phyloP scores from a whole-genome alignment of 768 basidiomycete genomes.

The Leccinum imitatum region DNA sequence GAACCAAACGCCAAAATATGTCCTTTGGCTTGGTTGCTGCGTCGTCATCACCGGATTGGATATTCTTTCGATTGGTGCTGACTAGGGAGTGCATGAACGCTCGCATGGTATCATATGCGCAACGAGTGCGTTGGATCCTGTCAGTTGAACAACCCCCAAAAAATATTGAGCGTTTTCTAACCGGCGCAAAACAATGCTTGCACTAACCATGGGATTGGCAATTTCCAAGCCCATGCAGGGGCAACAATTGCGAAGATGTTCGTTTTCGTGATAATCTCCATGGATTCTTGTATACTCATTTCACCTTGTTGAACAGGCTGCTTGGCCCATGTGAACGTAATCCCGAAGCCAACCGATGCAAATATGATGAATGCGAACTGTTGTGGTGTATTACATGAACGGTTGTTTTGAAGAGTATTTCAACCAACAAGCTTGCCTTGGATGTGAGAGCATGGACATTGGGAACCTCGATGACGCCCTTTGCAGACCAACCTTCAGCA shows the following conservation, averaged over 20 bases:
- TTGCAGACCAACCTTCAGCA: constrained; percentile 18
- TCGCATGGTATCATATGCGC: constrained; percentile 23
- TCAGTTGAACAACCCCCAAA: not conserved
- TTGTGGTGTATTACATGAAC: not conserved
- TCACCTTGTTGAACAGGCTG: constrained; percentile 16
- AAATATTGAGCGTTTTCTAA: not conserved
- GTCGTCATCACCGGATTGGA: constrained; percentile 11
- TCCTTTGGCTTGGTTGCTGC: constrained; percentile 12
- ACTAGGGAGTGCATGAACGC: constrained; percentile 21
- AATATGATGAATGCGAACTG: constrained; percentile 25
- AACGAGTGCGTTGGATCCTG: constrained; percentile 22
- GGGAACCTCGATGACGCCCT: constrained; percentile 17
- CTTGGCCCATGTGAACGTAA: constrained; percentile 23
- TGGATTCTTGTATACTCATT: constrained; percentile 22
- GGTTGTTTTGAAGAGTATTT: not conserved
- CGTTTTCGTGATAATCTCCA: constrained; percentile 15
- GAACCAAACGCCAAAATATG: constrained; percentile 21
- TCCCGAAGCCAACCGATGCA: constrained; percentile 25
- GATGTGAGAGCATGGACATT: constrained; percentile 15
- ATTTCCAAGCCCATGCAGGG: constrained; percentile 23
- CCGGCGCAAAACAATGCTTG: not conserved
- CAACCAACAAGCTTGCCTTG: constrained; percentile 14
- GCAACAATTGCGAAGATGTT: constrained; percentile 18
- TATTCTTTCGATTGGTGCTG: constrained; percentile 4
- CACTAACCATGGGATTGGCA: constrained; percentile 22